phyloP scores from a whole-genome alignment of 2,329 filamentous ascomycete species.

The Colletotrichum camelliae region DNA sequence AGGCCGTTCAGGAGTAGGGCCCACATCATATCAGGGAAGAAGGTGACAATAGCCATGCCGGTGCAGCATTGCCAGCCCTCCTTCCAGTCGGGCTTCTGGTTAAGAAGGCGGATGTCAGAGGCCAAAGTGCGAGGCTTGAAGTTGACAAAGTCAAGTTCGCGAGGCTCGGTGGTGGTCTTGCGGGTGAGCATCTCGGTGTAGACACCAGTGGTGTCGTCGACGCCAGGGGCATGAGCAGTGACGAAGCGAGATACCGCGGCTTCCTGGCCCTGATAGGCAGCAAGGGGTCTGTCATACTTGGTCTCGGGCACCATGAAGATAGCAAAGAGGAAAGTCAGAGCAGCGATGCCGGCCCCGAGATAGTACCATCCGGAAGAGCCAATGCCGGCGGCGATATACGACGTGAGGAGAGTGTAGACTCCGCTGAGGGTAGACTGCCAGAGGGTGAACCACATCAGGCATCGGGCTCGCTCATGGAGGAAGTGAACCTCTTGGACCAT shows the following conservation, averaged over 20 bases:
- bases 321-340: conserved; percentile 36
- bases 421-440: conserved; percentile 43
- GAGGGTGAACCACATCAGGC: conserved; percentile 45
- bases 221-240: conserved; percentile 21
- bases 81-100: conserved; percentile 42
- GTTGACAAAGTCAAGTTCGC: conserved; percentile 37
- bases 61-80: conserved; percentile 25
- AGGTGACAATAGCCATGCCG: conserved; percentile 35
- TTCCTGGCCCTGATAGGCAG: conserved; percentile 38
- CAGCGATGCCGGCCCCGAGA: conserved; percentile 40
- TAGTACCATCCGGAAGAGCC: conserved; percentile 48
- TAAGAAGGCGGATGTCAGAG: conserved; percentile 42
- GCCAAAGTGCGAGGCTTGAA: conserved; percentile 38
- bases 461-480: conserved; percentile 45
- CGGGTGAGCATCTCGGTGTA: conserved; percentile 20
- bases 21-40: conserved; percentile 48
- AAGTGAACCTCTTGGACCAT: conserved; percentile 48
- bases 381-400: conserved; percentile 45
- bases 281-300: conserved; percentile 41
- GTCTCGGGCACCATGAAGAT: conserved; percentile 47
- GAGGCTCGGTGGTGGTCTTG: conserved; percentile 5
- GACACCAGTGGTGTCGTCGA: conserved; percentile 19
- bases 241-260: conserved; percentile 15
- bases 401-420: conserved; percentile 42
- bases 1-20: conserved; percentile 38